phyloP scores from a whole-genome alignment of 768 basidiomycete genomes.

The Hydnum rufescens region DNA sequence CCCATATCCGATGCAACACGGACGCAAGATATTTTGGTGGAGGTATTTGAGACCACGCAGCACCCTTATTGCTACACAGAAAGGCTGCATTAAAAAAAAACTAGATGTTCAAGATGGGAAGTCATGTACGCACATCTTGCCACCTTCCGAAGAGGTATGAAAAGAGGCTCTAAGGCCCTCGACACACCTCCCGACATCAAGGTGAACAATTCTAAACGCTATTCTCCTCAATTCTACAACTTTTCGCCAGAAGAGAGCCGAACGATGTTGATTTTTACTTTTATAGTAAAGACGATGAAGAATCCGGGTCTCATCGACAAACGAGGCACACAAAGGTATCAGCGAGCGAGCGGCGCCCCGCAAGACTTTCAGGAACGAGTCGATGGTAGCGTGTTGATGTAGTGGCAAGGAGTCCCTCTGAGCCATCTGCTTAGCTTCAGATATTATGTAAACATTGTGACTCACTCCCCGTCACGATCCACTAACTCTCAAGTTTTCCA shows the following conservation, averaged over 20 bases:
- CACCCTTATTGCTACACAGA: background rate
- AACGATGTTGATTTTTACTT: constrained; percentile 57
- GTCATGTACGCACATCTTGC: background rate
- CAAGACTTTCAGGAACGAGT: too few relatives aligned
- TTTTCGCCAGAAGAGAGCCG: constrained; percentile 50
- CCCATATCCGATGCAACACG: background rate
- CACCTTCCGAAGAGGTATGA: background rate
- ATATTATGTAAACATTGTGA: too few relatives aligned
- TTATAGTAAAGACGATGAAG: constrained; percentile 57
- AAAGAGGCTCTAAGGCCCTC: background rate
- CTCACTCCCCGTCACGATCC: too few relatives aligned
- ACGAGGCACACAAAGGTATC: too few relatives aligned
- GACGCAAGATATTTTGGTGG: background rate
- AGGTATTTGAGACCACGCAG: background rate
- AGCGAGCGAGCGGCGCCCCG: too few relatives aligned
- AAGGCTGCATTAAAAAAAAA: background rate
- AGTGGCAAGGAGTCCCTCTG: too few relatives aligned
- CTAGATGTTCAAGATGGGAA: background rate
- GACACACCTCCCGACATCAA: background rate
- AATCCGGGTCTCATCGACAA: background rate
- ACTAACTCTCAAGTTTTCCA: too few relatives aligned
- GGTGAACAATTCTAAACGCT: constrained; percentile 18
- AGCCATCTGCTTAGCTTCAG: too few relatives aligned
- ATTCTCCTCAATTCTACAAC: constrained; percentile 40
- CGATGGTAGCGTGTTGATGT: too few relatives aligned